Conservation (phyloP, 768 basidiomycete species). For the Phanerodontia chrysosporium region DNA sequence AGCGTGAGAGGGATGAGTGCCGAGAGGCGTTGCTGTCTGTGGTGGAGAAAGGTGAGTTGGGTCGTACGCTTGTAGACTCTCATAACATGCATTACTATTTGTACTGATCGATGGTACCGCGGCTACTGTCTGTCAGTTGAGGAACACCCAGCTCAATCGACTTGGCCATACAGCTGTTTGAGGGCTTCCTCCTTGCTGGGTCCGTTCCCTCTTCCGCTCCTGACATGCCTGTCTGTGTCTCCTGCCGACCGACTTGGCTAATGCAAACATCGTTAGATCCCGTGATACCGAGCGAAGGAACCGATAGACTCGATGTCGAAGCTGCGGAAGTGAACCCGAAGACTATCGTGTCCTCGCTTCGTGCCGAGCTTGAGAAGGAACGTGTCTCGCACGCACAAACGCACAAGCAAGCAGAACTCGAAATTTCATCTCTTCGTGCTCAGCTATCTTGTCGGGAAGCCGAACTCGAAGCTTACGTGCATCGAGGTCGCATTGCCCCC, state of each 20-base stretch:
- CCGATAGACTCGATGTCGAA: not conserved
- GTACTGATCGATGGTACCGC: not conserved
- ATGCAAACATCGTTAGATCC: too few relatives aligned
- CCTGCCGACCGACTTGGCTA: too few relatives aligned
- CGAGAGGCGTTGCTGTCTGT: conserved; percentile 48
- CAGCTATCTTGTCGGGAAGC: conserved; percentile 55
- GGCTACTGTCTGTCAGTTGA: conserved; percentile 33
- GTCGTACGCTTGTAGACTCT: not conserved
- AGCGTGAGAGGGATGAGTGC: conserved; percentile 50
- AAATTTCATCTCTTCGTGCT: conserved; percentile 44
- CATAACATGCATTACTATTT: not conserved
- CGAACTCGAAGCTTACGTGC: conserved; percentile 40
- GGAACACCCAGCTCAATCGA: conserved; percentile 37
- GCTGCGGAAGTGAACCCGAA: not conserved
- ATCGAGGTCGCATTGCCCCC: not conserved
- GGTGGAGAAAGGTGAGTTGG: conserved; percentile 53
- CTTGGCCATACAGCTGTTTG: conserved; percentile 45
- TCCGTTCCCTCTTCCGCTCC: conserved; percentile 24
- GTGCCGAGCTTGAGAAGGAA: conserved; percentile 41
- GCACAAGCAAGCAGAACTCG: conserved; percentile 34
- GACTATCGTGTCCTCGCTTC: conserved; percentile 39
- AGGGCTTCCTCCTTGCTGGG: conserved; percentile 38
- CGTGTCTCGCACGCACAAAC: conserved; percentile 38
- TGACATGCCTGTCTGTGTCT: too few relatives aligned
- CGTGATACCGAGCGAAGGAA: not conserved